Conservation (phyloP, 78 protist genomes). For the Dictyostelium capitatum region DNA sequence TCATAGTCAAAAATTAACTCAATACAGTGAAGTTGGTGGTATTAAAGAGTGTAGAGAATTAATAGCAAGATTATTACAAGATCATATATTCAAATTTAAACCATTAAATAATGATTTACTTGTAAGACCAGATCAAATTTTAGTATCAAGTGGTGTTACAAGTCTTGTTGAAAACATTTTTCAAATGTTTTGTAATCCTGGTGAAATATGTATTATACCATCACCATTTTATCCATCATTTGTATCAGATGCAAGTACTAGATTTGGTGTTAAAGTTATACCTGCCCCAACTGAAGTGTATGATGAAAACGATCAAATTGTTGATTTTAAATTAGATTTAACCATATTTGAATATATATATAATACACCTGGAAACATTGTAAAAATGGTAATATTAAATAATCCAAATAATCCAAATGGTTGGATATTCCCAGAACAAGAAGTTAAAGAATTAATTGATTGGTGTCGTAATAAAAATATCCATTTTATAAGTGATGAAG, state of each 20-base stretch:
- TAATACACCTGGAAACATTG: background rate
- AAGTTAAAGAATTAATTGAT: background rate
- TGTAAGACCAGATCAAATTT: background rate
- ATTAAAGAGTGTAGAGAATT: background rate
- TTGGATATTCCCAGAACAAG: background rate
- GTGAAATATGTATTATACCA: slow-evolving; percentile 44
- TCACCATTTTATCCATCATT: slow-evolving; percentile 70
- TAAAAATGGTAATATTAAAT: slow-evolving; percentile 40
- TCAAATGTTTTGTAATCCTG: slow-evolving; percentile 9
- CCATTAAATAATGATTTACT: background rate
- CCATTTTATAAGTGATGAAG: slow-evolving; percentile 71
- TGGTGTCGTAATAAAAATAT: slow-evolving; percentile 17
- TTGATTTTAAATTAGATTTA: background rate
- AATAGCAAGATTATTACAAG: slow-evolving; percentile 29
- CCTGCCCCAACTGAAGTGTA: background rate
- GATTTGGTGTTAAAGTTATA: slow-evolving; percentile 24
- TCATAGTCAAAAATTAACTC: background rate
- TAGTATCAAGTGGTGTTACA: slow-evolving; percentile 35
- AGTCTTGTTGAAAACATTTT: slow-evolving; percentile 36
- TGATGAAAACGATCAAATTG: too few relatives aligned
- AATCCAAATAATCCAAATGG: slow-evolving; percentile 81
- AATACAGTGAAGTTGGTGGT: slow-evolving; percentile 51
- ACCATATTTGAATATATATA: slow-evolving; percentile 16
- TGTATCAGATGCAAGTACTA: slow-evolving; percentile 19
- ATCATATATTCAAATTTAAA: background rate